Conservation (phyloP, 345 rosid species). For the Camelina sativa region DNA sequence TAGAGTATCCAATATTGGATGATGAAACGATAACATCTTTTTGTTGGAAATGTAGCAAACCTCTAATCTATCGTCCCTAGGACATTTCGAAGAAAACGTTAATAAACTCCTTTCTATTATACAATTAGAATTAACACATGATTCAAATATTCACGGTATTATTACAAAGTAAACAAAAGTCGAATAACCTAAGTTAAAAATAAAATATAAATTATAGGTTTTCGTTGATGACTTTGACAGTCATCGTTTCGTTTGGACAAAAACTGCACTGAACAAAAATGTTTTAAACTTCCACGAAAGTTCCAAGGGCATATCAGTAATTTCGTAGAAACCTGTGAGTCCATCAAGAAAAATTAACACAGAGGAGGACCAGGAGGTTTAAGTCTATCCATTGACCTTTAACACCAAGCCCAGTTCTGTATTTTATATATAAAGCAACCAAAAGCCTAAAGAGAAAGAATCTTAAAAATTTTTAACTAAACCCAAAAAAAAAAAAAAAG, state of each 20-base stretch:
- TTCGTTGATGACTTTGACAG: slow-evolving; percentile 33
- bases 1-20: too few species aligned
- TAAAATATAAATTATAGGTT: background rate
- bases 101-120: too few species aligned
- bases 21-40: too few species aligned
- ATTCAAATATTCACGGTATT: slow-evolving; percentile 14
- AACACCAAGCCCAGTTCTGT: background rate
- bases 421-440: slow-evolving; percentile 16
- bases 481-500: background rate
- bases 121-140: background rate
- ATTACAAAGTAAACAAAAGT: too few species aligned
- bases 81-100: too few species aligned
- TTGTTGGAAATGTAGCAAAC: too few species aligned
- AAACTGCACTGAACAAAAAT: background rate
- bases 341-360: slow-evolving; percentile 13
- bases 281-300: slow-evolving; percentile 15
- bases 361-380: slow-evolving; percentile 8
- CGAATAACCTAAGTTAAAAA: too few species aligned
- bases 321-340: background rate
- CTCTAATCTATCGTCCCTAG: too few species aligned
- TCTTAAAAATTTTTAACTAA: background rate
- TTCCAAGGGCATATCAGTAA: background rate
- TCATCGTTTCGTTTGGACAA: slow-evolving; percentile 38
- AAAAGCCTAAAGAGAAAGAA: background rate
- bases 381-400: slow-evolving; percentile 46